These are phyloP conservation scores for Papiliotrema flavescens DNA, from an alignment of 1,284 basidiomycete genomes.

Conservation along the genomic window DNA sequence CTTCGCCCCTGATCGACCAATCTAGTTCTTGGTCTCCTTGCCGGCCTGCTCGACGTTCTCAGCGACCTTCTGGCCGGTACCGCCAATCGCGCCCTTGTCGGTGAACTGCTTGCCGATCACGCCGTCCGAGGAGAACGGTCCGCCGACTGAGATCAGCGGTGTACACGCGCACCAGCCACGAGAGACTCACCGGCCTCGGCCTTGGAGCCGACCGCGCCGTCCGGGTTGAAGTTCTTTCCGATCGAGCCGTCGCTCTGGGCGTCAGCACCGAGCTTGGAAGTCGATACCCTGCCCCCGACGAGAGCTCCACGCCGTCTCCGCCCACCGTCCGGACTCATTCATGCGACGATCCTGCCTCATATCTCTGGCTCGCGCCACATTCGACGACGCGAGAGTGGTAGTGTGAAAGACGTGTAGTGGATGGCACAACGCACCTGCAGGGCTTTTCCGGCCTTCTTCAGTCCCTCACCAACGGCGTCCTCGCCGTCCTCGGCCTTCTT, in stretches of 20 bases:
- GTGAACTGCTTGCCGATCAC: slow-evolving; percentile 27
- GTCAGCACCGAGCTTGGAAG: not conserved
- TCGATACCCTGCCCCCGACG: not conserved
- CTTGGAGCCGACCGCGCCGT: slow-evolving; percentile 20
- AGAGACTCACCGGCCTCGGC: slow-evolving; percentile 18
- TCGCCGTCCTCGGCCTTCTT: slow-evolving; percentile 8
- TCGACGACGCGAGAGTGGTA: too few species aligned
- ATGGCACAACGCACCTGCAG: slow-evolving; percentile 6
- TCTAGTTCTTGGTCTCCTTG: slow-evolving; percentile 10
- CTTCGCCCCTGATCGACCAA: not conserved
- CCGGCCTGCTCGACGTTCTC: slow-evolving; percentile 6
- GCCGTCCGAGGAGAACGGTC: slow-evolving; percentile 28
- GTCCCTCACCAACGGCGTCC: slow-evolving; percentile 16
- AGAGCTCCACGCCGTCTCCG: too few species aligned
- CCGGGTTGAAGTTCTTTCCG: slow-evolving; percentile 26
- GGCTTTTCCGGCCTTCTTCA: slow-evolving; percentile 25
- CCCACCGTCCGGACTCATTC: too few species aligned
- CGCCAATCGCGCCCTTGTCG: slow-evolving; percentile 8
- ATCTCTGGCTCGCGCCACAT: too few species aligned
- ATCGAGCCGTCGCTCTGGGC: slow-evolving; percentile 25
- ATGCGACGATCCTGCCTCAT: too few species aligned
- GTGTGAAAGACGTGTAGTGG: too few species aligned
- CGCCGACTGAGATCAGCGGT: slow-evolving; percentile 20
- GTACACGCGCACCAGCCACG: not conserved
- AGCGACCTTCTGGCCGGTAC: slow-evolving; percentile 4